A percentile compares a stretch with the other conserved stretches of the same genome.
Evolutionary conservation across 306 rosid species (phyloP).

Genomic region (Sophora flavescens): DNA sequence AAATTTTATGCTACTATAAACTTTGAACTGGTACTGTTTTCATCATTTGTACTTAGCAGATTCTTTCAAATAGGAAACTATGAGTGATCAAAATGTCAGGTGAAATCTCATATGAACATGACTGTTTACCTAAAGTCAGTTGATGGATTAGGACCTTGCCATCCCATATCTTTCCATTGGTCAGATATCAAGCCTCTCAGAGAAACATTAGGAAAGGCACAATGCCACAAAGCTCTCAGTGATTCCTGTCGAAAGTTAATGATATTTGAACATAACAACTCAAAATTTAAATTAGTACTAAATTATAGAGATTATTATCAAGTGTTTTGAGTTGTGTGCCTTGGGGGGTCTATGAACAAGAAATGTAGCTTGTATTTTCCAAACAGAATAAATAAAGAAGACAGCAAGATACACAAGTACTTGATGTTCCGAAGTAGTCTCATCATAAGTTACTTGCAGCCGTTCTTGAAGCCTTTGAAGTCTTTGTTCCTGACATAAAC

Average conservation of each 20-base stretch:
- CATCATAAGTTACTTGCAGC: slow-evolving; percentile 78
- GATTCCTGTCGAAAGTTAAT: slow-evolving; percentile 68
- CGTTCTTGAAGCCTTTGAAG: slow-evolving; percentile 88
- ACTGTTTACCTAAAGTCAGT: slow-evolving; percentile 87
- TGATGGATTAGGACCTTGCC: slow-evolving; percentile 98
- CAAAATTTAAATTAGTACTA: slow-evolving; percentile 2
- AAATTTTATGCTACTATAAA: neutral
- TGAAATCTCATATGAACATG: neutral
- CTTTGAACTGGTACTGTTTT: slow-evolving; percentile 15
- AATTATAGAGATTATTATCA: neutral
- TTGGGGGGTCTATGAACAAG: neutral
- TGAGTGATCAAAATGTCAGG: neutral
- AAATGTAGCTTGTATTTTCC: slow-evolving; percentile 25
- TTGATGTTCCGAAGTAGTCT: slow-evolving; percentile 78
- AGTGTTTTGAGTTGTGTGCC: neutral
- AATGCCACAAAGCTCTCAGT: slow-evolving; percentile 76
- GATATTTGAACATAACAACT: slow-evolving; percentile 23
- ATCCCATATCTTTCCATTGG: slow-evolving; percentile 99
- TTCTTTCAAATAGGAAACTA: neutral
- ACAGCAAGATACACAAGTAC: slow-evolving; percentile 52
- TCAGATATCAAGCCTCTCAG: slow-evolving; percentile 80
- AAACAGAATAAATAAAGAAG: slow-evolving; percentile 5
- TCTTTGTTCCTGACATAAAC: slow-evolving; percentile 70
- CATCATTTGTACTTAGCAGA: neutral
- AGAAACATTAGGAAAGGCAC: slow-evolving; percentile 81